phyloP scores from a whole-genome alignment of 306 rosid species.

The Bauhinia variegata region DNA sequence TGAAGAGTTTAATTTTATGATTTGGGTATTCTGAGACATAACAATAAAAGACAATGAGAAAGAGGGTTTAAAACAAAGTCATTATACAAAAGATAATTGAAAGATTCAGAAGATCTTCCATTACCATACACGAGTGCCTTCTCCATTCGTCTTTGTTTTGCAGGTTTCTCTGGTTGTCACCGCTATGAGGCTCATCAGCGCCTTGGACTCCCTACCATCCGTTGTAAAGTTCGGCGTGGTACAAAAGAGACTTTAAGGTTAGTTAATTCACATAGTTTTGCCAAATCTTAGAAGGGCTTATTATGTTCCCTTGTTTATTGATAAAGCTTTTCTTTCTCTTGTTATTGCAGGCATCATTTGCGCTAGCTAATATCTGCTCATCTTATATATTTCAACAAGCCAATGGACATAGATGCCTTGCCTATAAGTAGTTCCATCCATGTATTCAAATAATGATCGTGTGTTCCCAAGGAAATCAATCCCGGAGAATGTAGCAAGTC shows the following conservation, averaged over 20 bases:
- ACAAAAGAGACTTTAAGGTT: constrained; percentile 92
- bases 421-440: too few relatives aligned
- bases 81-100: not conserved
- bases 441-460: too few relatives aligned
- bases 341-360: constrained; percentile 82
- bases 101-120: constrained; percentile 9
- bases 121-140: not conserved
- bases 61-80: not conserved
- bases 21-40: not conserved
- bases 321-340: not conserved
- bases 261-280: constrained; percentile 37
- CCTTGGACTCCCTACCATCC: constrained; percentile 86
- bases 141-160: constrained; percentile 5
- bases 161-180: constrained; percentile 96
- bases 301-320: not conserved
- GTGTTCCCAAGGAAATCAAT: too few relatives aligned
- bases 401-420: too few relatives aligned
- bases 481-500: too few relatives aligned
- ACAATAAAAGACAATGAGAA: not conserved
- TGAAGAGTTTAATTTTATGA: not conserved
- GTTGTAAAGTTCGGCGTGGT: constrained; percentile 90
- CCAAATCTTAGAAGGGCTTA: not conserved
- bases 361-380: constrained; percentile 56
- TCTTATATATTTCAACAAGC: not conserved
- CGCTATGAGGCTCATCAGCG: constrained; percentile 95